phyloP scores from a whole-genome alignment of 768 basidiomycete species.

The Lyophyllum semitale region DNA sequence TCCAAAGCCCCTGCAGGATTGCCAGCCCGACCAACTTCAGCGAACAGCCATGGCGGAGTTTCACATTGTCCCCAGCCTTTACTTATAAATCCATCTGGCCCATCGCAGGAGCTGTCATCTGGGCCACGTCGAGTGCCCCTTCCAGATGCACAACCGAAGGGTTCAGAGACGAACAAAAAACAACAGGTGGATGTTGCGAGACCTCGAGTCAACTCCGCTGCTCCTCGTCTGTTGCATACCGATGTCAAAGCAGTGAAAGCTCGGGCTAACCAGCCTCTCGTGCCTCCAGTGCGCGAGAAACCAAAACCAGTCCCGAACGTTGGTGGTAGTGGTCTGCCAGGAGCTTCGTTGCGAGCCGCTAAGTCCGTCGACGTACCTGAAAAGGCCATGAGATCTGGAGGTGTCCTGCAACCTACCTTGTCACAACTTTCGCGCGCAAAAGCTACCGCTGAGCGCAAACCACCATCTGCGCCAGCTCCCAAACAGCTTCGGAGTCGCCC shows the following conservation, averaged over 20 bases:
- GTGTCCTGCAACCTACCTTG: slow-evolving; percentile 26
- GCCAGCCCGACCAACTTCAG: slow-evolving; percentile 14
- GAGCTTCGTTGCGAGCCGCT: not conserved
- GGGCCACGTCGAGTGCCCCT: slow-evolving; percentile 17
- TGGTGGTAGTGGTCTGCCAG: not conserved
- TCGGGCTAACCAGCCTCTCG: not conserved
- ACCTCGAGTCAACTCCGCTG: slow-evolving; percentile 6
- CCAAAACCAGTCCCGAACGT: slow-evolving; percentile 3
- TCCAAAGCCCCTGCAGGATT: not conserved
- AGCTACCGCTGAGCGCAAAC: slow-evolving; percentile 16
- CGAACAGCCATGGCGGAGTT: slow-evolving; percentile 6
- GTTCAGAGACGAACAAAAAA: not conserved
- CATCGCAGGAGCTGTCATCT: not conserved
- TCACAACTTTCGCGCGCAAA: slow-evolving; percentile 28
- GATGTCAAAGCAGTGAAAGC: not conserved
- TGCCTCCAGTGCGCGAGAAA: slow-evolving; percentile 3
- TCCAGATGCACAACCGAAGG: not conserved
- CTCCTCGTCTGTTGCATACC: not conserved
- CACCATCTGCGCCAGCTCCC: not conserved
- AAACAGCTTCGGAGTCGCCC: slow-evolving; percentile 16
- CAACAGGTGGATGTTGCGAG: not conserved
- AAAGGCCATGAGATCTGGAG: slow-evolving; percentile 10
- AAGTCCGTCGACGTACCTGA: not conserved
- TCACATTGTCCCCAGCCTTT: slow-evolving; percentile 5
- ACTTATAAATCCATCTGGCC: not conserved